phyloP scores from a whole-genome alignment of 176 grass and related monocot genomes.

The Paspalum vaginatum region DNA sequence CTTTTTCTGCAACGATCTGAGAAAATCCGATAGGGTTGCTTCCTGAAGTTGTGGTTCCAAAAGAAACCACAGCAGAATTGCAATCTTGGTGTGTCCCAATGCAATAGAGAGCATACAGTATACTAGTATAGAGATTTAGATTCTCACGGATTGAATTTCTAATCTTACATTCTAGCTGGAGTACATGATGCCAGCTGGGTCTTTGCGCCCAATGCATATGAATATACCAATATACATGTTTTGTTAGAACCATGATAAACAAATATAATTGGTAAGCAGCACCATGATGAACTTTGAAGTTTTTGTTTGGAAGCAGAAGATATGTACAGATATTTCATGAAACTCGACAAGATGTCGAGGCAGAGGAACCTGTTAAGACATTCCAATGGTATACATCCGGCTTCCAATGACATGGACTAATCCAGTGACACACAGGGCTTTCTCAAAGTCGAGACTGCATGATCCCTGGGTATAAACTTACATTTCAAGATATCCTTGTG shows the following conservation, averaged over 20 bases:
- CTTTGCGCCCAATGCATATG: not conserved
- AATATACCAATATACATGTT: constrained; percentile 5
- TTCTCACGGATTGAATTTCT: constrained; percentile 19
- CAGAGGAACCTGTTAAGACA: not conserved
- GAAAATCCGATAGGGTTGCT: not conserved
- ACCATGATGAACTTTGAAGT: not conserved
- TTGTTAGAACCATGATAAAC: not conserved
- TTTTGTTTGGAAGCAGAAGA: constrained; percentile 8
- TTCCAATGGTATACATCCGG: constrained; percentile 15
- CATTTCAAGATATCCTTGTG: not conserved
- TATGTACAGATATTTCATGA: constrained; percentile 15
- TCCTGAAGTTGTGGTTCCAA: not conserved
- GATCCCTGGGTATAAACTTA: not conserved
- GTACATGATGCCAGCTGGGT: not conserved
- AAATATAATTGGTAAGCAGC: not conserved
- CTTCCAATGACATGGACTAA: not conserved
- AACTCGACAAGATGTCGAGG: constrained; percentile 23
- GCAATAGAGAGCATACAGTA: not conserved
- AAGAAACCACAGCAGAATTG: no score
- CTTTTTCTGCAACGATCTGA: not conserved
- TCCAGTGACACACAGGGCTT: not conserved
- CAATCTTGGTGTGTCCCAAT: not conserved
- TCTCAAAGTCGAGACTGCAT: constrained; percentile 15
- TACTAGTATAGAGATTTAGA: not conserved
- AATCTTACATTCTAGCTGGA: not conserved